Conservation (phyloP, 2,329 filamentous ascomycete species). For the Periconia macrospinosa region DNA sequence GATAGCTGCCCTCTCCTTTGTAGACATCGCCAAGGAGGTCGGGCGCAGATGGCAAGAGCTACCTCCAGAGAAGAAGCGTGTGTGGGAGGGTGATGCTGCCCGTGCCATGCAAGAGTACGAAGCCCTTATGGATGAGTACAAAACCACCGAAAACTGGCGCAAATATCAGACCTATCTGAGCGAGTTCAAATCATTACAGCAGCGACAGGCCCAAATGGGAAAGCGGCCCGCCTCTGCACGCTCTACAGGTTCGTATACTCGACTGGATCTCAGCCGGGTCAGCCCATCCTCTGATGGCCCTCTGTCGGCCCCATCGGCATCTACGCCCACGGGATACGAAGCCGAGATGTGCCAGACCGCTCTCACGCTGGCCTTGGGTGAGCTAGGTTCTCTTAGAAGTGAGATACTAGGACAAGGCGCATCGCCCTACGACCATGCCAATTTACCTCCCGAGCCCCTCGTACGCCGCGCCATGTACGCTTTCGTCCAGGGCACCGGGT, state of each 20-base stretch:
- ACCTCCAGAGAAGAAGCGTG: constrained; percentile 37
- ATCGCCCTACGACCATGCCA: constrained; percentile 26
- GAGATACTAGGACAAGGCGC: constrained; percentile 30
- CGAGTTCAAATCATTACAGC: constrained; percentile 37
- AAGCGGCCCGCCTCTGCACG: constrained; percentile 21
- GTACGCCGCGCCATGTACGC: constrained; percentile 35
- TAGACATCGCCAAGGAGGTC: constrained; percentile 43
- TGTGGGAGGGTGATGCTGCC: constrained; percentile 43
- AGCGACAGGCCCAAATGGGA: constrained; percentile 9
- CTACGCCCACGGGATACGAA: constrained; percentile 17
- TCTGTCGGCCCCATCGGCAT: constrained; percentile 18
- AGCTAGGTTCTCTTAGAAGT: constrained; percentile 33
- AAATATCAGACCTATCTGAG: constrained; percentile 41
- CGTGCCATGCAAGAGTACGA: constrained; percentile 43
- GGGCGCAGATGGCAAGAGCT: constrained; percentile 43
- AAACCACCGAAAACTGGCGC: constrained; percentile 40
- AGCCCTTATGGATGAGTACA: constrained; percentile 44
- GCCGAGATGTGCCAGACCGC: constrained; percentile 38
- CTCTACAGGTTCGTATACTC: constrained; percentile 27
- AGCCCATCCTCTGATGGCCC: constrained; percentile 35
- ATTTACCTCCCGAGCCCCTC: constrained; percentile 34
- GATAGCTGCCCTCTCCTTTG: constrained; percentile 40
- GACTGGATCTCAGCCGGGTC: constrained; percentile 7
- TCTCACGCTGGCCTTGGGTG: constrained; percentile 38
- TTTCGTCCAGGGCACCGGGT: constrained; percentile 39